phyloP scores from a whole-genome alignment of 2,329 filamentous ascomycete species.

The Botrytis paeoniae region DNA sequence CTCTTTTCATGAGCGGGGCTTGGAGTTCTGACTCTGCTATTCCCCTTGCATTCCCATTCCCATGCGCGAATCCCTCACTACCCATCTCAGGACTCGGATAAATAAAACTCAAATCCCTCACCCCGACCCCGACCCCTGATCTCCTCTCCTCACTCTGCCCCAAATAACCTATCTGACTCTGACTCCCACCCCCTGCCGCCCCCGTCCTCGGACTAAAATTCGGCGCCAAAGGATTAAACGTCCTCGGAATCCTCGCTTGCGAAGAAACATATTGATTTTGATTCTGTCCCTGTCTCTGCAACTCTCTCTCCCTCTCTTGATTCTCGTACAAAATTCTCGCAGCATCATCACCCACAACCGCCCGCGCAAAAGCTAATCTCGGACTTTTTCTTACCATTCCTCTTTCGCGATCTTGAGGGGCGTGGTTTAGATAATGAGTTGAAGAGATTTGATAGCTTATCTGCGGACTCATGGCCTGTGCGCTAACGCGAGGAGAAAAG shows the following conservation, averaged over 20 bases:
- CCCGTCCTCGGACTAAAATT: conserved; percentile 11
- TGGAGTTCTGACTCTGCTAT: neutral
- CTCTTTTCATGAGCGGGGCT: conserved; percentile 21
- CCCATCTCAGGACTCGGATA: conserved; percentile 3
- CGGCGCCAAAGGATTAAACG: neutral
- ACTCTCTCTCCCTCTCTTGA: neutral
- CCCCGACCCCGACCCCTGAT: no score
- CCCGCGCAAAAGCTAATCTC: conserved; percentile 24
- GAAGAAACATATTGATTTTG: neutral
- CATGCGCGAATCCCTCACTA: neutral
- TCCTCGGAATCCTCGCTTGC: neutral
- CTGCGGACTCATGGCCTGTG: neutral
- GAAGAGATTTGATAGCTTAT: conserved; percentile 30
- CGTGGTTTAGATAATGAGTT: neutral
- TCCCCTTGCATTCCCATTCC: neutral
- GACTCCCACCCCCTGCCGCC: no score
- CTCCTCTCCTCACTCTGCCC: neutral
- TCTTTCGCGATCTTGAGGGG: conserved; percentile 1
- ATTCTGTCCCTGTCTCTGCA: neutral
- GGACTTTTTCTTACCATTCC: conserved; percentile 26
- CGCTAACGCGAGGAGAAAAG: conserved; percentile 28
- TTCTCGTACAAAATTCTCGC: neutral
- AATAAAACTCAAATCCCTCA: neutral
- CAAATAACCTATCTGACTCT: neutral
- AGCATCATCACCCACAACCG: neutral